Conservation (phyloP, 768 basidiomycete genomes). For the Lactifluus subvellereus region DNA sequence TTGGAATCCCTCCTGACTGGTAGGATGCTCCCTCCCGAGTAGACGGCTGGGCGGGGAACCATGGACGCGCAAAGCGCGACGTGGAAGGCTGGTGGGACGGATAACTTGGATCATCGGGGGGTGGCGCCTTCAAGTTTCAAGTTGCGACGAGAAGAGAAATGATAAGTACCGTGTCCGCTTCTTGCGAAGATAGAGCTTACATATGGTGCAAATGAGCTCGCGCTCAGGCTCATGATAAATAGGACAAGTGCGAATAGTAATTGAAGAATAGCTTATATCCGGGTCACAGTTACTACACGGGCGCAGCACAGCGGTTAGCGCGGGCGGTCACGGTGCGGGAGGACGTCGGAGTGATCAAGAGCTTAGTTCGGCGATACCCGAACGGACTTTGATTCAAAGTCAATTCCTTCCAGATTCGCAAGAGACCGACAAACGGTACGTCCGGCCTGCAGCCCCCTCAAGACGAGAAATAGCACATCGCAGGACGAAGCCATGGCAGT, state of each 20-base stretch:
- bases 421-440: not conserved
- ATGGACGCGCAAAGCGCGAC: constrained; percentile 37
- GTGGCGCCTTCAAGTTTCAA: constrained; percentile 40
- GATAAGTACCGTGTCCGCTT: constrained; percentile 3
- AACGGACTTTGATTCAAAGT: constrained; percentile 30
- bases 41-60: constrained; percentile 43
- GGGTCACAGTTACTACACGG: not conserved
- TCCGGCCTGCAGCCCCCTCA: constrained; percentile 26
- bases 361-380: constrained; percentile 40
- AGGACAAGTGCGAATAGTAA: not conserved
- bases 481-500: constrained; percentile 28
- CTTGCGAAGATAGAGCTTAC: constrained; percentile 32
- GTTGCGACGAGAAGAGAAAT: not conserved
- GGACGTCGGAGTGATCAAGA: not conserved
- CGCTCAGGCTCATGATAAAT: constrained; percentile 35
- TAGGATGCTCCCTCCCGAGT: constrained; percentile 44
- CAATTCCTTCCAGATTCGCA: constrained; percentile 6
- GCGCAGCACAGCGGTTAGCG: not conserved
- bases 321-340: too few species aligned
- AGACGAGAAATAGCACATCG: constrained; percentile 21
- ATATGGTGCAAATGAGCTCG: constrained; percentile 58
- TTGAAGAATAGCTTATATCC: not conserved
- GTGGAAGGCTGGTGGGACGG: constrained; percentile 26
- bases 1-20: constrained; percentile 63
- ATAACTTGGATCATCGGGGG: constrained; percentile 48